Evolutionary conservation across 495 filamentous ascomycete genomes (phyloP), one percentile per base, ranked within the genome.

Genomic region (Trichoderma reesei): DNA sequence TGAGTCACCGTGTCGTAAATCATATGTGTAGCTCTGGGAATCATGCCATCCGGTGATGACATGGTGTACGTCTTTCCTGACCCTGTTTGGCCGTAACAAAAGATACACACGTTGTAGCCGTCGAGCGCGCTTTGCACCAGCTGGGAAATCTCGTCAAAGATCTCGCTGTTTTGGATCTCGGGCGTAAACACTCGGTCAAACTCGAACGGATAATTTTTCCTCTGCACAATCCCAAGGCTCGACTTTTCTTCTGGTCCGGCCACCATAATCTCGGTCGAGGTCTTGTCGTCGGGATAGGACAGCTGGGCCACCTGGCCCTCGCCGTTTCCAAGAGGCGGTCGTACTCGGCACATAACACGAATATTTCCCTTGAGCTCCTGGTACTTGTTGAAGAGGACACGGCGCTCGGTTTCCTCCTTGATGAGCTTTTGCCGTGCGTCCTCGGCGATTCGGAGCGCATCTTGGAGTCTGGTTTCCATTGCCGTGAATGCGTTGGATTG

Each of bases 321-420:
- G 46, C 84, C 79, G 42, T 81, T 70, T 61, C 74, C 72, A 3
- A 94, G 79, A 0, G 88, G 79, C 3, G 95, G 94, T n/a, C 95
- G 89, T 38, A 97, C 92, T 69, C 94, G 86, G 73, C 92, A 97
- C 82, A 98, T 98, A 44, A 99, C 94, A 10, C 94, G 89, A 68
- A 99, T 99, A 68, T 99, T 99, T 63, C 94, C 94, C 74, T 96
- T 96, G n/a, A 99, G 82, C 68, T 99, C 95, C 72, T 98, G 92
- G 41, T 98, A 92, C 73, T 96, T 92, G 72, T 98, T 97, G 78
- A 97, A 96, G 10, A 99, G 84, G 68, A 94, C 92, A 42, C 95
- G 86, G 36, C 94, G 84, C 31, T 96, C 77, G 1, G 90, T 95
- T 72, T 99, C 94, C 73, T 99, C 94, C 63, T 84, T 88, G 60